Evolutionary conservation across 208 protist species (phyloP).

Genomic region (Acanthamoeba polyphaga): DNA sequence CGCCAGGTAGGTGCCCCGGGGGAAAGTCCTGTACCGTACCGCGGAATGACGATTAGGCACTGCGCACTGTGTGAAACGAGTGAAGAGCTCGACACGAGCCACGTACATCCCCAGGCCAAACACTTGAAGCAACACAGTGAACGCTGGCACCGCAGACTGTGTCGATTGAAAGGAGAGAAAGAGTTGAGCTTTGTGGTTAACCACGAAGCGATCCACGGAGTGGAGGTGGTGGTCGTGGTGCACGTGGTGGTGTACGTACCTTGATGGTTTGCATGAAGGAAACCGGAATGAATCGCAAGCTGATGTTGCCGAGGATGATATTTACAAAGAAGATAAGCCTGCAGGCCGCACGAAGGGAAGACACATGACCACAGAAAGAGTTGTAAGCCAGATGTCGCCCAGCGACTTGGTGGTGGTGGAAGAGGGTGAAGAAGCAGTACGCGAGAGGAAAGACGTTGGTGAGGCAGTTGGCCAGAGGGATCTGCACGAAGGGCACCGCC

Average conservation of each 20-base stretch:
- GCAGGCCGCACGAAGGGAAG: background rate
- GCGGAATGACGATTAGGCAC: background rate
- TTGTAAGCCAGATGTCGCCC: background rate
- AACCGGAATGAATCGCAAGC: constrained; percentile 76
- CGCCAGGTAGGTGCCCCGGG: constrained; percentile 67
- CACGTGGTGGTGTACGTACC: background rate
- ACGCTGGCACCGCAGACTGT: background rate
- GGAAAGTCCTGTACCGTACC: constrained; percentile 27
- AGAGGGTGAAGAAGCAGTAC: background rate
- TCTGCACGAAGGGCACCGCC: constrained; percentile 3
- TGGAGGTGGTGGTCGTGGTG: no score
- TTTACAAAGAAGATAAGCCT: constrained; percentile 68
- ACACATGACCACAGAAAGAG: background rate
- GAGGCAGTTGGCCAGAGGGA: background rate
- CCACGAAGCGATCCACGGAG: no score
- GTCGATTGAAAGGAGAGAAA: background rate
- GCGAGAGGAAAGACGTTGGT: constrained; percentile 45
- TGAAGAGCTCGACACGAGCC: no score
- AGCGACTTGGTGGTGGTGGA: background rate
- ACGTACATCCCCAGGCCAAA: background rate
- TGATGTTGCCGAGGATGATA: constrained; percentile 79
- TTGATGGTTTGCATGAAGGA: constrained; percentile 83
- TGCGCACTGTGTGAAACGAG: background rate
- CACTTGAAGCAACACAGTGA: background rate
- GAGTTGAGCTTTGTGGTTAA: background rate